These are phyloP conservation scores for Plasmodium inui DNA, from an alignment of 169 alveolate species.

Conservation along the genomic window DNA sequence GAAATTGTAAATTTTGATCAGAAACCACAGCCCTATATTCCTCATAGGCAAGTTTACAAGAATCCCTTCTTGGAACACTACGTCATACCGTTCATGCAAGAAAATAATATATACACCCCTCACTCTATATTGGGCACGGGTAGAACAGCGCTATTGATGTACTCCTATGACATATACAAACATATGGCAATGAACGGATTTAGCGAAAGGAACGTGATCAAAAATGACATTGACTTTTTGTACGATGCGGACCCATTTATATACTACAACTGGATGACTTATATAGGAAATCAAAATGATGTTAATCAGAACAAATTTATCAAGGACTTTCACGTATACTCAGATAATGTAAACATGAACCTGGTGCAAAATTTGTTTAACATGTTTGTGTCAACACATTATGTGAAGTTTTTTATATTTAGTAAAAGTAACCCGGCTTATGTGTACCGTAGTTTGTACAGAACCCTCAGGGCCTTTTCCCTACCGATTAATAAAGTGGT, in stretches of 20 bases:
- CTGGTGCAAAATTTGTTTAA: constrained; percentile 19
- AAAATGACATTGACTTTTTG: background rate
- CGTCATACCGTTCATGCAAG: constrained; percentile 3
- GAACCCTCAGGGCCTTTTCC: constrained; percentile 21
- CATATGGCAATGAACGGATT: constrained; percentile 13
- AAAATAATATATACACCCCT: constrained; percentile 16
- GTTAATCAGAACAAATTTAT: background rate
- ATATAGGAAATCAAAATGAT: constrained; percentile 40
- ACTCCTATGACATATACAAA: constrained; percentile 44
- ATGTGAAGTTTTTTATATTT: constrained; percentile 53
- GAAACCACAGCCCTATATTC: constrained; percentile 57
- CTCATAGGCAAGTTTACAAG: constrained; percentile 60
- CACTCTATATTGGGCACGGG: constrained; percentile 58
- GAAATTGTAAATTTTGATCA: constrained; percentile 65
- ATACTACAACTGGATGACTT: constrained; percentile 58
- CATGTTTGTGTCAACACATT: constrained; percentile 18
- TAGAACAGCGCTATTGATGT: constrained; percentile 35
- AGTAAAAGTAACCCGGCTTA: constrained; percentile 2
- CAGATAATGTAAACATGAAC: constrained; percentile 58
- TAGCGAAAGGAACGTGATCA: constrained; percentile 5
- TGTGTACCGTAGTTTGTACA: constrained; percentile 13
- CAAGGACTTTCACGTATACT: constrained; percentile 9
- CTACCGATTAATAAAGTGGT: constrained; percentile 4
- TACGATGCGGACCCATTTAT: constrained; percentile 57
- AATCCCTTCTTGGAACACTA: constrained; percentile 48